Conservation (phyloP, 2,329 filamentous ascomycete species). For the Lachnellula subtilissima region DNA sequence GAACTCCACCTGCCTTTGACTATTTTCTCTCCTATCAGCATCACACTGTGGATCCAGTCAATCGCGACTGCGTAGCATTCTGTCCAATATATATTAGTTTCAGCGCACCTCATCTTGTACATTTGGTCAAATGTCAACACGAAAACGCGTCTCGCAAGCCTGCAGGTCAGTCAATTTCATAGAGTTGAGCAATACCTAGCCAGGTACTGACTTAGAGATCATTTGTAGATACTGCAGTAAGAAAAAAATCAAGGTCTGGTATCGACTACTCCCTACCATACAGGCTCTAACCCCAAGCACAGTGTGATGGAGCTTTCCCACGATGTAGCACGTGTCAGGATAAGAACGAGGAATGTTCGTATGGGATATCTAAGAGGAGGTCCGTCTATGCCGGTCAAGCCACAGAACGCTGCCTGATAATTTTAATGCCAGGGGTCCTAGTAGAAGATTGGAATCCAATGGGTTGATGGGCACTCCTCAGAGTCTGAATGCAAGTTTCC, state of each 20-base stretch:
- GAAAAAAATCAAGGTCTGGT: conserved; percentile 28
- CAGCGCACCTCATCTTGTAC: background rate
- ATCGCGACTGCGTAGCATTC: too few relatives aligned
- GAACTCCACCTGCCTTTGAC: too few relatives aligned
- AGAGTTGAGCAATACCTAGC: too few relatives aligned
- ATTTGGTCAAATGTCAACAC: conserved; percentile 1
- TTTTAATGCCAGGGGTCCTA: background rate
- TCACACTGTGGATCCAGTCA: too few relatives aligned
- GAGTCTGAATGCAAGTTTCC: background rate
- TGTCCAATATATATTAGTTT: too few relatives aligned
- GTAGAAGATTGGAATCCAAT: background rate
- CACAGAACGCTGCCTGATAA: background rate
- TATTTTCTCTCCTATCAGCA: too few relatives aligned
- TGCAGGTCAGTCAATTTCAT: conserved; percentile 13
- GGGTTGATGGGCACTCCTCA: background rate
- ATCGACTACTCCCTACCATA: background rate
- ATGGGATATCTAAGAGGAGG: conserved; percentile 29
- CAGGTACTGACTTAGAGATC: too few relatives aligned
- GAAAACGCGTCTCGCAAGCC: conserved; percentile 29
- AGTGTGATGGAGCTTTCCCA: conserved; percentile 28
- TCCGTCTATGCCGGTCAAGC: conserved; percentile 3
- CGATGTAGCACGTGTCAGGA: conserved; percentile 23
- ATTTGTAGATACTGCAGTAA: conserved; percentile 11
- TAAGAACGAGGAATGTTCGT: conserved; percentile 23
- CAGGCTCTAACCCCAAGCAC: background rate